These are phyloP conservation scores for Solanum gracilifrons DNA, from an alignment of 257 asterid species.

Conservation along the genomic window DNA sequence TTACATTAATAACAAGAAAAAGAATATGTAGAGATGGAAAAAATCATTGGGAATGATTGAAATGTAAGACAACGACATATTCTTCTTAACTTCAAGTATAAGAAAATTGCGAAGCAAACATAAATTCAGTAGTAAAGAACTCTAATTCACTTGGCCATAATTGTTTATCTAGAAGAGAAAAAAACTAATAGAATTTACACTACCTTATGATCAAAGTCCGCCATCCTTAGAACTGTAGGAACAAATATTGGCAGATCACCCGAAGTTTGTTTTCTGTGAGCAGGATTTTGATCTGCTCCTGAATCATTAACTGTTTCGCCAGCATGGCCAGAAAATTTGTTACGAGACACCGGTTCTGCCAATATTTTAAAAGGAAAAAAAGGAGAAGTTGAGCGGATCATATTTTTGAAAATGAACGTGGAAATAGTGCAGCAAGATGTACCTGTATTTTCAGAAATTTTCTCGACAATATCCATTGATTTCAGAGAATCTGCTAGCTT, in stretches of 20 bases:
- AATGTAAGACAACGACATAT: neutral
- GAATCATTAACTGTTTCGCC: conserved; percentile 40
- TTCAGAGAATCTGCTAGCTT: conserved; percentile 34
- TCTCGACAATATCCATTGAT: conserved; percentile 17
- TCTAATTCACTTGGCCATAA: neutral
- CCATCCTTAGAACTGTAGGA: conserved; percentile 88
- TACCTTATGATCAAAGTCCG: conserved; percentile 95
- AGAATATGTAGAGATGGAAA: neutral
- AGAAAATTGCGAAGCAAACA: neutral
- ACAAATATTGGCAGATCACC: conserved; percentile 76
- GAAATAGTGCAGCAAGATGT: neutral
- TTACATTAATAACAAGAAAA: neutral
- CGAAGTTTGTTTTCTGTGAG: conserved; percentile 39
- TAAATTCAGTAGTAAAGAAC: neutral
- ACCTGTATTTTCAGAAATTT: conserved; percentile 21
- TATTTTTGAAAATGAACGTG: neutral
- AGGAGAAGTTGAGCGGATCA: neutral
- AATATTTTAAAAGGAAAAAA: neutral
- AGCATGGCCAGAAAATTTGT: conserved; percentile 2
- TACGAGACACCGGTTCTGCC: neutral
- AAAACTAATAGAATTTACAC: neutral
- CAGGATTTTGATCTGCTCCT: conserved; percentile 17
- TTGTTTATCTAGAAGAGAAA: neutral
- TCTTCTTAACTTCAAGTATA: neutral
- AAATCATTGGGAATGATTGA: neutral